These are phyloP conservation scores for Penicillium paradoxum DNA, from an alignment of 495 filamentous ascomycete species.

Conservation along the genomic window DNA sequence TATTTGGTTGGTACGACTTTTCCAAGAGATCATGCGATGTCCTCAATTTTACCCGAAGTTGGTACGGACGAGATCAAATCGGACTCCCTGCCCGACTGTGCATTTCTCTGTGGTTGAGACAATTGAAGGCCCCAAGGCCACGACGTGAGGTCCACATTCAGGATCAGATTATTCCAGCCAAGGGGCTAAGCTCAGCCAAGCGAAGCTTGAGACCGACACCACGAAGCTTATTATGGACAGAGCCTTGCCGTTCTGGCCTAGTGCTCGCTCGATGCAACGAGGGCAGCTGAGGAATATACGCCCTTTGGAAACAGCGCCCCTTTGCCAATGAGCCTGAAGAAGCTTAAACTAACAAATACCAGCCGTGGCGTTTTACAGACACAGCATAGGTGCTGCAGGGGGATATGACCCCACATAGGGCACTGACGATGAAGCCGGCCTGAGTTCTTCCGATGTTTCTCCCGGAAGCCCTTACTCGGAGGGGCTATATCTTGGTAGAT, in stretches of 20 bases:
- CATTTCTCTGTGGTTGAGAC: background rate
- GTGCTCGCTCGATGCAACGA: background rate
- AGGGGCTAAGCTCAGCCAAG: background rate
- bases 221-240: background rate
- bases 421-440: background rate
- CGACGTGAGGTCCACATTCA: background rate
- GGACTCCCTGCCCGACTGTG: too few relatives aligned
- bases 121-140: too few relatives aligned
- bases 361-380: background rate
- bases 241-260: background rate
- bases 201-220: background rate
- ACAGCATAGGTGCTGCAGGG: background rate
- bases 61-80: too few relatives aligned
- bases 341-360: background rate
- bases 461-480: background rate
- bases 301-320: too few relatives aligned
- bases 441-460: slow-evolving; percentile 14
- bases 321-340: background rate
- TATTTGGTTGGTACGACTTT: too few relatives aligned
- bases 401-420: background rate
- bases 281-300: too few relatives aligned
- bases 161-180: background rate
- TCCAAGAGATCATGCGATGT: too few relatives aligned
- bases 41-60: too few relatives aligned
- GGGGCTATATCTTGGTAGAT: background rate